A percentile compares a stretch with the other conserved stretches of the same genome.
These are phyloP conservation scores for Entomophthora muscae DNA, from an alignment of 371 early-diverging fungal genomes.

Conservation along the genomic window DNA sequence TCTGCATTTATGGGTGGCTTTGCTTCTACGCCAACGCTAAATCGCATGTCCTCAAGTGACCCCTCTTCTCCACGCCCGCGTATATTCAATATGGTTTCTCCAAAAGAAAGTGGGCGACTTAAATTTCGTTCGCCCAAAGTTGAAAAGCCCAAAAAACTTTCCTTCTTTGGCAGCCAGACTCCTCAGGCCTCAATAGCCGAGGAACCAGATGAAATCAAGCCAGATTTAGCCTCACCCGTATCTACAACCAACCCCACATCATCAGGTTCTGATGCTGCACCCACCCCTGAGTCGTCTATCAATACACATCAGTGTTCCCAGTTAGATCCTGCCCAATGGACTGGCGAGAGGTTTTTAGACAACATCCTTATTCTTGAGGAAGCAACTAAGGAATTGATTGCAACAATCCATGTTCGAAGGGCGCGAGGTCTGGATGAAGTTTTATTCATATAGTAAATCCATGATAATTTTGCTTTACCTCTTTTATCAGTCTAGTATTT, in stretches of 20 bases:
- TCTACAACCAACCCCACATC: background rate
- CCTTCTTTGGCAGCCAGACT: background rate
- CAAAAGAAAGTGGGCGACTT: background rate
- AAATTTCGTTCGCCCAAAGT: background rate
- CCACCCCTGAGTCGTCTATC: background rate
- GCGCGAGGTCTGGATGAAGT: conserved; percentile 59
- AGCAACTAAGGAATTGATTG: conserved; percentile 73
- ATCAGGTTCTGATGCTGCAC: background rate
- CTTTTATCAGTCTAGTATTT: too few species aligned
- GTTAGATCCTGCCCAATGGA: background rate
- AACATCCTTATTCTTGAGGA: conserved; percentile 87
- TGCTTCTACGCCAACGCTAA: background rate
- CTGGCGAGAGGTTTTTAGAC: conserved; percentile 27
- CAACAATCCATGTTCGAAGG: conserved; percentile 60
- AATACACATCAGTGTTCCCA: background rate
- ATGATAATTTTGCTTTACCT: too few species aligned
- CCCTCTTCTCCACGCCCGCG: background rate
- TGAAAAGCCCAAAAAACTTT: background rate
- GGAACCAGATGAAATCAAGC: background rate
- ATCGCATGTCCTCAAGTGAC: background rate
- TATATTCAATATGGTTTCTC: background rate
- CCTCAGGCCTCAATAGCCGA: background rate
- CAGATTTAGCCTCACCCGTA: too few species aligned
- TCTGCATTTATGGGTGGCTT: conserved; percentile 1
- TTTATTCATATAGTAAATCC: conserved; percentile 25